Percentiles rank a stretch among this genome's conserved stretches.
These are phyloP conservation scores for Lentinula aciculospora DNA, from an alignment of 768 basidiomycete species.

Conservation along the genomic window DNA sequence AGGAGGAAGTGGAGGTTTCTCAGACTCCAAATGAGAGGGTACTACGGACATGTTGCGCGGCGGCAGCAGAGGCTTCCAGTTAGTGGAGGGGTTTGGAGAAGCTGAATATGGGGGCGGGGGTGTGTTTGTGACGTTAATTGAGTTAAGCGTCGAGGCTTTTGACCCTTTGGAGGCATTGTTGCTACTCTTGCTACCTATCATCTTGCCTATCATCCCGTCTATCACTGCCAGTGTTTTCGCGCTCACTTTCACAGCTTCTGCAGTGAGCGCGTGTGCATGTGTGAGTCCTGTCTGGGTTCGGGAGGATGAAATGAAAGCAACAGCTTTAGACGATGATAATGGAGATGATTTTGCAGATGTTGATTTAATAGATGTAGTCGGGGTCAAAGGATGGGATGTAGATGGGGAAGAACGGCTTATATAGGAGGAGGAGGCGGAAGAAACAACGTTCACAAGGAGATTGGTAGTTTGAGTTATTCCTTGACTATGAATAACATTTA, in stretches of 20 bases:
- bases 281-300: constrained; percentile 52
- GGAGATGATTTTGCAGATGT: constrained; percentile 16
- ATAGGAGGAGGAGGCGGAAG: constrained; percentile 55
- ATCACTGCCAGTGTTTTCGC: constrained; percentile 55
- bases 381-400: constrained; percentile 34
- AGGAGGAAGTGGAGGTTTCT: constrained; percentile 14
- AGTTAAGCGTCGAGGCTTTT: constrained; percentile 7
- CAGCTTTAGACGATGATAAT: constrained; percentile 31
- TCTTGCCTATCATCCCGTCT: constrained; percentile 52
- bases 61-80: constrained; percentile 16
- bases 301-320: constrained; percentile 58
- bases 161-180: constrained; percentile 18
- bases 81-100: constrained; percentile 2
- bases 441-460: constrained; percentile 56
- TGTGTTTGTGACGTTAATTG: not conserved
- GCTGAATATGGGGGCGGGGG: constrained; percentile 10
- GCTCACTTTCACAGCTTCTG: constrained; percentile 63
- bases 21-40: not conserved
- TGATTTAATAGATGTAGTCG: not conserved
- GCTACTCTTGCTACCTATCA: constrained; percentile 39
- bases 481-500: constrained; percentile 33
- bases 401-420: constrained; percentile 41
- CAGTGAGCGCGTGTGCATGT: constrained; percentile 58
- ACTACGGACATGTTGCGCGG: constrained; percentile 7
- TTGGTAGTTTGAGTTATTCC: constrained; percentile 65